These are phyloP conservation scores for Nicotiana sylvestris DNA, from an alignment of 257 asterid species.

Conservation along the genomic window DNA sequence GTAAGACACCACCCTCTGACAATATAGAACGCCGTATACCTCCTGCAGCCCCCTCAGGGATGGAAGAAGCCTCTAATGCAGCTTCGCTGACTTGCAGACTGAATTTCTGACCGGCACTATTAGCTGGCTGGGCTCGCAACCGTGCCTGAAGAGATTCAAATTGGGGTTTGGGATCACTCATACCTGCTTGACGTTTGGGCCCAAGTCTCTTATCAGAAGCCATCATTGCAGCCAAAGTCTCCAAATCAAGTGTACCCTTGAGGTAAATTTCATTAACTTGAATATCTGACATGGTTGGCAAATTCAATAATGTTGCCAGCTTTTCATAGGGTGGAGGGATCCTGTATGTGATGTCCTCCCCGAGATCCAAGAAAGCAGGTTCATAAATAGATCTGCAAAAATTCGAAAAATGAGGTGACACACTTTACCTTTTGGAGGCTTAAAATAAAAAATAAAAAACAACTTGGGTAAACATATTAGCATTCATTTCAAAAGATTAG, in stretches of 20 bases:
- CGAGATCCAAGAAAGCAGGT: constrained; percentile 84
- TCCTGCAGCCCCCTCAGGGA: constrained; percentile 99
- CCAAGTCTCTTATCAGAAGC: constrained; percentile 62
- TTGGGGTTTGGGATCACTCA: constrained; percentile 70
- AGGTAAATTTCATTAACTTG: constrained; percentile 86
- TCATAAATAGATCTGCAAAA: constrained; percentile 68
- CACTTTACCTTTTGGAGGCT: background rate
- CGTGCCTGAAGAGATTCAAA: constrained; percentile 88
- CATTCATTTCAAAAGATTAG: background rate
- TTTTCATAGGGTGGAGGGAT: constrained; percentile 91
- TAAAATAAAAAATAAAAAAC: background rate
- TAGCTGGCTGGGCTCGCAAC: constrained; percentile 50
- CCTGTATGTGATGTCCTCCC: constrained; percentile 85
- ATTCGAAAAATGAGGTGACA: background rate
- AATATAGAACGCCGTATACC: constrained; percentile 68
- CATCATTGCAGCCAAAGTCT: constrained; percentile 94
- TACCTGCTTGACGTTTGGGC: constrained; percentile 53
- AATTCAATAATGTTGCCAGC: constrained; percentile 56
- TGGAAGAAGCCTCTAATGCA: constrained; percentile 62
- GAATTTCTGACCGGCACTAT: constrained; percentile 52
- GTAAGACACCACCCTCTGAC: constrained; percentile 85
- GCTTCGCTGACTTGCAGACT: constrained; percentile 71
- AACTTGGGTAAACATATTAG: background rate
- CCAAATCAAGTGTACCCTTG: constrained; percentile 96
- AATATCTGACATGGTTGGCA: constrained; percentile 77